Evolutionary conservation across 2,329 filamentous ascomycete genomes (phyloP), one percentile per base, ranked within the genome.

Genomic region (Pleoardoris graminearum): DNA sequence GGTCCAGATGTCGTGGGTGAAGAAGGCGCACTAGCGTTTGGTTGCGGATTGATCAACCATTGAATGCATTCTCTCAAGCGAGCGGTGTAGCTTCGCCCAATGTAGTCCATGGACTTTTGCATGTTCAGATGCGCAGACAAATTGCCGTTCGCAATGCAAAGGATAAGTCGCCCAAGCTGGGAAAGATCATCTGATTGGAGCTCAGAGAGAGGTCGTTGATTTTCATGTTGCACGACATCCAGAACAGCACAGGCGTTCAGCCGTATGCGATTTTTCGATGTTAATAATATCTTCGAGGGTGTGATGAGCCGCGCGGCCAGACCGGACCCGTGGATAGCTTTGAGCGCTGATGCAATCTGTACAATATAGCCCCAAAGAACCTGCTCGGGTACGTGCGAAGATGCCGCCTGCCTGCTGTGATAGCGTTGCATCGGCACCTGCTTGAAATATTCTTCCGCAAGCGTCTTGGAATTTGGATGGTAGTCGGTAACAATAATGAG

Each of bases 401-500:
- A 66, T 4, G 70, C 58, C 7, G 65, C 52, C 38, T 73, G 67
- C 30, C 72, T 61, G 30, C 73, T 72, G 35, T 74, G 73, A 55
- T 70, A 78, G 41, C 75, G 68, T 46, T 66, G 63, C 39, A 67
- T 61, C 8, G 64, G 68, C 23, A 50, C 37, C 29, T 54, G 48
- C 48, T 75, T 68, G 62, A 91, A 85, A 66, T 97, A 90, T 63
- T 89, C 85, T 67, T 97, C 93, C 29, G 88, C 85, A 21, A 99
- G 81, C 0, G 93, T 96, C 73, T 94, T 95, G 2, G 93, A 90
- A 17, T 94, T 80, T 1, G 94, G 93, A 66, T 94, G 90, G 68
- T 96, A 99, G 71, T 96, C 91, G 56, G 91, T 94, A 21, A 96
- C 91, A 66, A 99, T 89, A 43, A 99, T 88, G 49, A 99, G 82